Conservation (phyloP, 495 filamentous ascomycete genomes). For the Aspergillus coremiiformis region DNA sequence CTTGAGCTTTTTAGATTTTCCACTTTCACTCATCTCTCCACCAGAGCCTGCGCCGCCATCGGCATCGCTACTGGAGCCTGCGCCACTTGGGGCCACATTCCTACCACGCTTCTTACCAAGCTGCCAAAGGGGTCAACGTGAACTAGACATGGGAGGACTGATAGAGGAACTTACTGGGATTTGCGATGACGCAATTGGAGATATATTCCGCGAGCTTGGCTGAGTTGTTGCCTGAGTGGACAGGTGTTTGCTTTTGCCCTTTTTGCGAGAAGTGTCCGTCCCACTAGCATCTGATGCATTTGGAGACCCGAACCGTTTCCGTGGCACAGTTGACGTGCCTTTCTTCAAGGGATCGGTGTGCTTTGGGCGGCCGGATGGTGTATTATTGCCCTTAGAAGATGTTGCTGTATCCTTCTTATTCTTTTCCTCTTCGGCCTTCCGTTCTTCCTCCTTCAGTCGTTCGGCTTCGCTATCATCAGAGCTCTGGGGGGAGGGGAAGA, state of each 20-base stretch:
- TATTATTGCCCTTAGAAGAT: conserved; percentile 66
- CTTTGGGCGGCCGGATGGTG: conserved; percentile 58
- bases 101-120: conserved; percentile 41
- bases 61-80: conserved; percentile 69
- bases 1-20: conserved; percentile 62
- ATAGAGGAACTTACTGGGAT: conserved; percentile 24
- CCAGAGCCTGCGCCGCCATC: conserved; percentile 63
- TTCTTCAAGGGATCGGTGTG: conserved; percentile 53
- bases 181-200: conserved; percentile 30
- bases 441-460: conserved; percentile 59
- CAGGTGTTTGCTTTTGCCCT: conserved; percentile 66
- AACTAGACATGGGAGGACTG: conserved; percentile 2
- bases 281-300: conserved; percentile 83
- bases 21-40: conserved; percentile 65
- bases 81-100: conserved; percentile 33
- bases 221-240: conserved; percentile 44
- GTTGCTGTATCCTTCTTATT: conserved; percentile 49
- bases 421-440: conserved; percentile 60
- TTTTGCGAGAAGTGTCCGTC: conserved; percentile 82
- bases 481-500: conserved; percentile 30
- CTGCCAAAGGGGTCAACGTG: conserved; percentile 22
- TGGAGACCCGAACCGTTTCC: conserved; percentile 84
- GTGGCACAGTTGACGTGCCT: conserved; percentile 35
- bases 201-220: conserved; percentile 49
- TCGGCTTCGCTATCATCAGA: conserved; percentile 45